Percentiles rank a stretch among this genome's conserved stretches.
phyloP scores from a whole-genome alignment of 2,329 filamentous ascomycete genomes.

The Aspergillus jensenii region DNA sequence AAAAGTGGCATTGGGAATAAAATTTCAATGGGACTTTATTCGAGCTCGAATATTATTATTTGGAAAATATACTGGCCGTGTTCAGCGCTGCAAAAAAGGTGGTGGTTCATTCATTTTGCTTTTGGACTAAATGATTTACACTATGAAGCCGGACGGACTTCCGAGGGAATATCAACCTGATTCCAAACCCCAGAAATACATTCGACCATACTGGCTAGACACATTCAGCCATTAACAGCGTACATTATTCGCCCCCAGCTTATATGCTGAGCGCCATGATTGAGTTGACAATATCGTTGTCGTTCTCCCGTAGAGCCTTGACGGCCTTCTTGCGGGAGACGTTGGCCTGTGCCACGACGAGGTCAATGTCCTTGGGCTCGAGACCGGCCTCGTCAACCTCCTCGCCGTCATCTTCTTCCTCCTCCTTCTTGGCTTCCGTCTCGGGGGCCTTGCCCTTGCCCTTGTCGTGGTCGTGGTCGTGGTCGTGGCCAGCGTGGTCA shows the following conservation, averaged over 20 bases:
- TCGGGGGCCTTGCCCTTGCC: constrained; percentile 70
- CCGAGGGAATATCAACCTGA: constrained; percentile 27
- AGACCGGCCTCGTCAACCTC: constrained; percentile 93
- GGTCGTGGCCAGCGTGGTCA: constrained; percentile 57
- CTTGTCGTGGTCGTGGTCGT: constrained; percentile 51
- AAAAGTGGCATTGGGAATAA: neutral
- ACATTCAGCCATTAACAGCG: constrained; percentile 24
- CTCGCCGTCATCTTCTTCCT: constrained; percentile 89
- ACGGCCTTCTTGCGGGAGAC: constrained; percentile 98
- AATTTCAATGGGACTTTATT: neutral
- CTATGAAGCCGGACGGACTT: constrained; percentile 26
- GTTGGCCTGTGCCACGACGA: constrained; percentile 96
- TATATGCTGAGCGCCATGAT: constrained; percentile 96
- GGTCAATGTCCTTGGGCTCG: constrained; percentile 98
- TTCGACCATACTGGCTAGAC: constrained; percentile 25
- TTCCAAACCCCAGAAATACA: constrained; percentile 31
- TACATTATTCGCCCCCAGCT: constrained; percentile 24
- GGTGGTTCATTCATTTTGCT: constrained; percentile 25
- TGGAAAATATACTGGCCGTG: neutral
- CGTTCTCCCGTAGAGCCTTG: constrained; percentile 94
- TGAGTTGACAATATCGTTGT: constrained; percentile 99
- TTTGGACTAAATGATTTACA: constrained; percentile 40
- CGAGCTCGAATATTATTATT: neutral
- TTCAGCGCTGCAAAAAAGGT: neutral
- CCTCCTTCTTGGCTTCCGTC: constrained; percentile 64